Evolutionary conservation across 805 yeast species (phyloP).

Genomic region (Ogataea polymorpha): DNA sequence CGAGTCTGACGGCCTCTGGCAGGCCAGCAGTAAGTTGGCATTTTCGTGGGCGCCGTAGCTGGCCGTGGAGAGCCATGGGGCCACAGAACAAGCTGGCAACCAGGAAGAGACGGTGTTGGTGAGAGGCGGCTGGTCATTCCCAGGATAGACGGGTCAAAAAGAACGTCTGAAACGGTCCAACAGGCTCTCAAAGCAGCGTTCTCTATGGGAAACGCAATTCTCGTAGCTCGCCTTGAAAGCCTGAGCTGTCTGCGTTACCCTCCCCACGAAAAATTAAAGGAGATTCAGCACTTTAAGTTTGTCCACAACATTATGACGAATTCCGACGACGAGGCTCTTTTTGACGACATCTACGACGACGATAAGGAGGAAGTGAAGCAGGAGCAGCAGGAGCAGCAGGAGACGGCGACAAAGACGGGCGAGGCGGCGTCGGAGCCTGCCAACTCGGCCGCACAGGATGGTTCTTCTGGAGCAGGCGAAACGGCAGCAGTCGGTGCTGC

Average conservation of each 20-base stretch:
- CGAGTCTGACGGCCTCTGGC: too few relatives aligned
- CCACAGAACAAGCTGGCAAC: too few relatives aligned
- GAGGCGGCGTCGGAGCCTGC: conserved; percentile 2
- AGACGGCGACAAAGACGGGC: background rate
- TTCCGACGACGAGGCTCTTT: conserved; percentile 88
- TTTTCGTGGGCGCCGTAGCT: too few relatives aligned
- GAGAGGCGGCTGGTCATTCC: too few relatives aligned
- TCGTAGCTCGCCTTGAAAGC: background rate
- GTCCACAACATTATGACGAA: conserved; percentile 43
- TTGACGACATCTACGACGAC: conserved; percentile 77
- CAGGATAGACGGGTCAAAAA: too few relatives aligned
- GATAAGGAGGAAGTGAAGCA: conserved; percentile 23
- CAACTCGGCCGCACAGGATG: conserved; percentile 14
- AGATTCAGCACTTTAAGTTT: background rate
- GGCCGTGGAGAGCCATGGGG: too few relatives aligned
- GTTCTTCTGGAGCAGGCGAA: conserved; percentile 12
- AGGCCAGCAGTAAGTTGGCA: too few relatives aligned
- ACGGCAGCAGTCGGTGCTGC: conserved; percentile 2
- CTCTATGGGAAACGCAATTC: background rate
- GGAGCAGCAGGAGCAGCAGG: conserved; percentile 6
- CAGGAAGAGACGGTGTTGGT: too few relatives aligned
- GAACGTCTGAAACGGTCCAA: too few relatives aligned
- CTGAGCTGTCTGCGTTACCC: conserved; percentile 2
- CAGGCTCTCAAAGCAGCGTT: too few relatives aligned
- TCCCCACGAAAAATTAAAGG: conserved; percentile 1